A percentile compares a stretch with the other conserved stretches of the same genome.
Evolutionary conservation across 495 filamentous ascomycete species (phyloP).

Genomic region (Penicillium simplicissimum): DNA sequence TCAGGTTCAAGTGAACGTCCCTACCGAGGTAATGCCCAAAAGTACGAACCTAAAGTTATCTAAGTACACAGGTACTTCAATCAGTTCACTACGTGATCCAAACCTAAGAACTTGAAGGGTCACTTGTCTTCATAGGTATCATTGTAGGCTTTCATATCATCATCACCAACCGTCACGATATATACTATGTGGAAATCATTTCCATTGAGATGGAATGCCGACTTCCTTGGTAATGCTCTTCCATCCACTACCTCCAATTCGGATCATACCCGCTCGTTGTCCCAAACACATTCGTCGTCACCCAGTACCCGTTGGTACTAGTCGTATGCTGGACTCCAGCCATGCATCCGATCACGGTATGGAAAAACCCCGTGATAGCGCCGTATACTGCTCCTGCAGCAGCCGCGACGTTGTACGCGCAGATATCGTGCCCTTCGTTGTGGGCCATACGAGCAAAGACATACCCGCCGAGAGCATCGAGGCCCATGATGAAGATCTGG

Average conservation of each 20-base stretch:
- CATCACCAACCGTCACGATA: too few species aligned
- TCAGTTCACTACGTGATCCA: too few species aligned
- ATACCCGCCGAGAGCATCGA: conserved; percentile 20
- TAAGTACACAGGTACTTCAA: too few species aligned
- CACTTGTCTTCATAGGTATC: too few species aligned
- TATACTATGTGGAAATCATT: too few species aligned
- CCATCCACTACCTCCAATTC: not conserved
- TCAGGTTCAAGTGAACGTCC: too few species aligned
- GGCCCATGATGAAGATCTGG: conserved; percentile 13
- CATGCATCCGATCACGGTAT: conserved; percentile 15
- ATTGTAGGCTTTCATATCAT: too few species aligned
- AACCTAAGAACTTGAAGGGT: too few species aligned
- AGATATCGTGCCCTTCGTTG: conserved; percentile 20
- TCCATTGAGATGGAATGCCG: too few species aligned
- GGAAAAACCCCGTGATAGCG: conserved; percentile 17
- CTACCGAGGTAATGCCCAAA: too few species aligned
- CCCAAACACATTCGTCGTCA: conserved; percentile 15
- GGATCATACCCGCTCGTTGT: conserved; percentile 11
- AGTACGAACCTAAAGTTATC: too few species aligned
- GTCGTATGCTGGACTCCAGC: not conserved
- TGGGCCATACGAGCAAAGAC: conserved; percentile 26
- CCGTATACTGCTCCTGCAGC: conserved; percentile 23
- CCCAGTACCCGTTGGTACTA: conserved; percentile 16
- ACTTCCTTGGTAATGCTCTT: too few species aligned
- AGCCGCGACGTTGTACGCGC: conserved; percentile 21